phyloP scores from a whole-genome alignment of 805 yeast species.

The Millerozyma acaciae region DNA sequence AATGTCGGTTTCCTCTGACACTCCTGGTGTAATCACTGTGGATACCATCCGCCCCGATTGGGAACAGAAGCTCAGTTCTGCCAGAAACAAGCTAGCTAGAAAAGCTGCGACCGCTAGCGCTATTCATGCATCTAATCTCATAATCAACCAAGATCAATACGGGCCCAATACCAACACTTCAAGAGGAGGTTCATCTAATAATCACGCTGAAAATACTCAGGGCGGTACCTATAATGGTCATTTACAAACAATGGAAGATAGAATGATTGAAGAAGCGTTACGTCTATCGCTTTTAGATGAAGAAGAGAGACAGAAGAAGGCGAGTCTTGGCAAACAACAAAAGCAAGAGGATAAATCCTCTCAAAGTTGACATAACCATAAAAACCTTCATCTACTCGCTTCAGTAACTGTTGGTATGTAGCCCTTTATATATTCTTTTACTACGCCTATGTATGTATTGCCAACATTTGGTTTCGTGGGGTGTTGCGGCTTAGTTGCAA shows the following conservation, averaged over 20 bases:
- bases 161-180: constrained; percentile 8
- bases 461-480: too few relatives aligned
- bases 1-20: constrained; percentile 58
- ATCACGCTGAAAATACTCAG: constrained; percentile 14
- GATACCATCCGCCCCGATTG: constrained; percentile 91
- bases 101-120: constrained; percentile 94
- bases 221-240: constrained; percentile 10
- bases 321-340: constrained; percentile 4
- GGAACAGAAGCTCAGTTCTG: constrained; percentile 70
- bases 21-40: constrained; percentile 69
- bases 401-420: too few relatives aligned
- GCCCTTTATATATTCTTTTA: too few relatives aligned
- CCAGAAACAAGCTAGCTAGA: constrained; percentile 74
- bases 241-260: constrained; percentile 44
- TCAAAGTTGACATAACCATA: neutral
- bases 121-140: constrained; percentile 79
- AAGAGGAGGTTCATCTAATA: constrained; percentile 11
- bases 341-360: constrained; percentile 1
- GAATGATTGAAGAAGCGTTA: constrained; percentile 83
- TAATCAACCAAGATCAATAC: constrained; percentile 33
- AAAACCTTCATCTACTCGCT: too few relatives aligned
- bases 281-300: constrained; percentile 69
- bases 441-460: too few relatives aligned
- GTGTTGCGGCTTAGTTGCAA: too few relatives aligned
- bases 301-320: constrained; percentile 44